Conservation (phyloP, 2,329 filamentous ascomycete genomes). For the Bipolaris sorokiniana region DNA sequence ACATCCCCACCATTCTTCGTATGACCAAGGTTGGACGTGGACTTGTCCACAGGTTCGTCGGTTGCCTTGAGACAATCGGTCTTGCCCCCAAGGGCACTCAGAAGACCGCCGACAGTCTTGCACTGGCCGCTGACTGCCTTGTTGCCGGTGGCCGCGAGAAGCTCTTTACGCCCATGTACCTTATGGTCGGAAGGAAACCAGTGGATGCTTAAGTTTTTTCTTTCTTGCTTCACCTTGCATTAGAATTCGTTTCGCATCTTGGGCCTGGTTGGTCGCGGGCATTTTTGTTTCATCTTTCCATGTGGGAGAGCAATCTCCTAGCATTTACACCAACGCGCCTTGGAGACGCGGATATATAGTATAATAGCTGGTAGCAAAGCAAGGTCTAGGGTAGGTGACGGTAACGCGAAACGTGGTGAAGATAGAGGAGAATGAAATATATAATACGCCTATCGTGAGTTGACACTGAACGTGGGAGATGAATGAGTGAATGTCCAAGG, state of each 20-base stretch:
- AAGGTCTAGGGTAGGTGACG: conserved; percentile 27
- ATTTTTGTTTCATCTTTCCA: conserved; percentile 20
- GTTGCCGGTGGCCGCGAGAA: conserved; percentile 86
- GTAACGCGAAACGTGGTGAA: conserved; percentile 26
- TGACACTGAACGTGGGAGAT: too few relatives aligned
- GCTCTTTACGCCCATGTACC: conserved; percentile 98
- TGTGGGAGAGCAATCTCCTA: conserved; percentile 17
- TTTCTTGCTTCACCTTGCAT: conserved; percentile 23
- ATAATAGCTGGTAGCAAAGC: conserved; percentile 32
- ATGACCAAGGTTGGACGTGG: conserved; percentile 87
- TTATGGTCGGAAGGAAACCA: conserved; percentile 96
- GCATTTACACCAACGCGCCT: conserved; percentile 25
- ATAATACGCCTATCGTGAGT: conserved; percentile 1
- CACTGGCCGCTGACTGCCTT: conserved; percentile 79
- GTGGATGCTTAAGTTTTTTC: conserved; percentile 31
- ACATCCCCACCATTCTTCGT: conserved; percentile 81
- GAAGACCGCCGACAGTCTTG: conserved; percentile 93
- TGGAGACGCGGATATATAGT: conserved; percentile 32
- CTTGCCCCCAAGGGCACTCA: conserved; percentile 83
- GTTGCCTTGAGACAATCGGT: conserved; percentile 73
- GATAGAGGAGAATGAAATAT: conserved; percentile 11
- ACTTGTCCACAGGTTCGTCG: conserved; percentile 77
- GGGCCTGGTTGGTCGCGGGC: conserved; percentile 21
- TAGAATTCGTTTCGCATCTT: conserved; percentile 25
- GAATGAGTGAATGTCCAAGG: neutral